phyloP scores from a whole-genome alignment of 257 asterid species.

The Primulina huaijiensis region DNA sequence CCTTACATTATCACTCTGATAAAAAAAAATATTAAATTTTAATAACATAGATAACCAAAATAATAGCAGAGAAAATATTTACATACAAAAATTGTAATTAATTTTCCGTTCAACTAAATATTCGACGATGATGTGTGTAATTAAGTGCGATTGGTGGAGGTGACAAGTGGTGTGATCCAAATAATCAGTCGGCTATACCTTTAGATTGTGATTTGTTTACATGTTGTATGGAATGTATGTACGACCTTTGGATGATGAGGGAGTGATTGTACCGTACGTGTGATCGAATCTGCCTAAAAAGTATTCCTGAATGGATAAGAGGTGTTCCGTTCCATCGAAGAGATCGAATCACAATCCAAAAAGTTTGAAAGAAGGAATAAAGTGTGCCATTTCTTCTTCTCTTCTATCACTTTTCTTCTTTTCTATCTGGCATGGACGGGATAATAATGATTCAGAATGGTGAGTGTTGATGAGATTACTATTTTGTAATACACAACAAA shows the following conservation, averaged over 20 bases:
- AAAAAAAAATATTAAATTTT: no score
- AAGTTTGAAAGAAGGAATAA: background rate
- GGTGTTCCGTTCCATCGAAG: background rate
- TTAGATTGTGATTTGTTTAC: no score
- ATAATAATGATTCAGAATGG: background rate
- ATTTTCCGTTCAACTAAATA: background rate
- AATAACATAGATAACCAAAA: no score
- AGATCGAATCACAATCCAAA: background rate
- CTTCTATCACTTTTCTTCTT: background rate
- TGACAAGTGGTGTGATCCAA: no score
- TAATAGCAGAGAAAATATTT: no score
- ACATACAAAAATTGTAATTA: no score
- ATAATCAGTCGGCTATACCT: no score
- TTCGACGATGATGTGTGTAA: background rate
- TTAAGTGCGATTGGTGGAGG: no score
- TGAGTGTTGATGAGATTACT: background rate
- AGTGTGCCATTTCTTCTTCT: background rate
- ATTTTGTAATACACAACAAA: no score
- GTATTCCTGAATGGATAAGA: background rate
- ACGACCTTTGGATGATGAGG: background rate
- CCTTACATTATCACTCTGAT: no score
- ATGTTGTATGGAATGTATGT: no score
- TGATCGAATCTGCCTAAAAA: background rate
- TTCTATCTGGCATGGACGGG: background rate
- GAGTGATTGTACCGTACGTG: background rate